A percentile compares a stretch with the other conserved stretches of the same genome.
Conservation (phyloP, 2,329 filamentous ascomycete species). For the Leptographium flavum region DNA sequence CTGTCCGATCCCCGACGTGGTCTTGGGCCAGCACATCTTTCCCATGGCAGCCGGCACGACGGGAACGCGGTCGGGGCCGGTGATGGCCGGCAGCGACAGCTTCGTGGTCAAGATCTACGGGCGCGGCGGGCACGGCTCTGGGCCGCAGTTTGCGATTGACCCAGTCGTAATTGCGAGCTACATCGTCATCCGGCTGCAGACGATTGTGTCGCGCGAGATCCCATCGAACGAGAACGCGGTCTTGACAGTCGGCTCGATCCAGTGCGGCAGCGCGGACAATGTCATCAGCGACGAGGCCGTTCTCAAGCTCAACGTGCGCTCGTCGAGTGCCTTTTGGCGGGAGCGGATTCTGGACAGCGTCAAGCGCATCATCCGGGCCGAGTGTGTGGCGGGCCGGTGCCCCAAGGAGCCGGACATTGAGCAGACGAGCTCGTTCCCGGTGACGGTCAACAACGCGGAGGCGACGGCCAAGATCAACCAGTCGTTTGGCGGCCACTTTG, state of each 20-base stretch:
- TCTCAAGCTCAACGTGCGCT: too few relatives aligned
- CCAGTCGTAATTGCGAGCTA: conserved; percentile 28
- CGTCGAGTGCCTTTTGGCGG: too few relatives aligned
- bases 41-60: conserved; percentile 18
- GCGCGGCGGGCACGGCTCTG: conserved; percentile 26
- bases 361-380: too few relatives aligned
- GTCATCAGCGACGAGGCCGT: too few relatives aligned
- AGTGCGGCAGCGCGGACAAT: too few relatives aligned
- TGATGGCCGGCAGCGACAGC: conserved; percentile 15
- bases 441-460: too few relatives aligned
- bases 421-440: too few relatives aligned
- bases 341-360: too few relatives aligned
- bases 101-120: conserved; percentile 20
- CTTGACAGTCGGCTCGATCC: conserved; percentile 28
- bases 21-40: conserved; percentile 23
- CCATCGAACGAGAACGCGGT: conserved; percentile 24
- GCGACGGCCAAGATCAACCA: too few relatives aligned
- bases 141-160: conserved; percentile 29
- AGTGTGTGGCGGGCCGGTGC: too few relatives aligned
- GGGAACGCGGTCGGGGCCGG: conserved; percentile 13
- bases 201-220: conserved; percentile 18
- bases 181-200: conserved; percentile 22
- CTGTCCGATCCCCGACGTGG: conserved; percentile 18
- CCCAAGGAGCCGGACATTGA: too few relatives aligned
- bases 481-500: too few relatives aligned